Evolutionary conservation across 2,329 filamentous ascomycete species (phyloP), one percentile per base, ranked within the genome.

Genomic region (Akanthomyces muscarius): DNA sequence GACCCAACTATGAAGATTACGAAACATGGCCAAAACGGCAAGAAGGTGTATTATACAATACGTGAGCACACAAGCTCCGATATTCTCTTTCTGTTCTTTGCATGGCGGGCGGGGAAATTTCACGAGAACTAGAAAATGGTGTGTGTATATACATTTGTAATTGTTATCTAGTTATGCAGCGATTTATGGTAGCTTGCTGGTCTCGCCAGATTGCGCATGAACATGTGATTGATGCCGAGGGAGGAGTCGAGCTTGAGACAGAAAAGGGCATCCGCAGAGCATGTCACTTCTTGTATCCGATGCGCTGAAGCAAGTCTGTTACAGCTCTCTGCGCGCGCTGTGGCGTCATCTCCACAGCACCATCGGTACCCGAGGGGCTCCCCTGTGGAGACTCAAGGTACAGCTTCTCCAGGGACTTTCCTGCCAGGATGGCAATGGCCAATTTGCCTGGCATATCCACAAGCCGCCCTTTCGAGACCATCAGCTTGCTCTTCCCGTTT

Each of bases 321-420:
- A 36, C 30, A 52, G 50, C 33, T 8, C 33, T 36, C 4, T 2
- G 33, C 33, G 2, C 13, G 50, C 44, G 21, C 57, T 50, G 38
- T 61, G 58, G 58, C 58, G 58, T 53, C 58, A 54, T 59, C 65
- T 25, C 51, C 61, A 67, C 61, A 65, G 48, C 62, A 36, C 33
- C 33, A 36, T 11, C 33, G 33, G 33, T 11, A 36, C 33, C 33
- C 33, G 33, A 11, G 33, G 33, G 33, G 10, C 44, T 33, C 48
- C 25, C 16, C 38, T 41, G 38, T 41, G 38, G 33, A 36, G 7
- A 36, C 33, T 11, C 7, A 11, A 16, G 38, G 13, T 28, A 28
- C 45, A 16, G 45, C 45, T 48, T 41, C 38, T 21, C 42, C n/a
- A 45, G 42, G 42, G 18, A 45, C 21, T 10, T 28, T 13, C 30